Base-by-base conservation (phyloP, 2,329 filamentous ascomycete species). In the Exophiala sp. region DNA sequence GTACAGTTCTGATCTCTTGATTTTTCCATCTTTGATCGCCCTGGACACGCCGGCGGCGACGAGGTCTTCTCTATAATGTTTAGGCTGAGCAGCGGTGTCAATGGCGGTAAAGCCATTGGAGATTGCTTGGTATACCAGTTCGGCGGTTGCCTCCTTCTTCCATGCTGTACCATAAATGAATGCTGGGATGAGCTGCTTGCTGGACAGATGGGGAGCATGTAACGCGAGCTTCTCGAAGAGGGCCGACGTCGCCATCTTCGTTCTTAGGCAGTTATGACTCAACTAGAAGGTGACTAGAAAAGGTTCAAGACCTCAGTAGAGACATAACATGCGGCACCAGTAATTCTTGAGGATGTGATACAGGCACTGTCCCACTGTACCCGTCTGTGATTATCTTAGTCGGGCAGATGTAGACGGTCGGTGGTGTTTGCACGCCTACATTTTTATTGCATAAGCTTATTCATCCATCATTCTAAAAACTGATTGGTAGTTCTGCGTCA, bases 91-190 rank as follows among this genome's bases (percentile, higher is more conserved):
- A 8, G 86, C 86, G 0, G 87, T 91, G 63, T 93, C 87, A 52
- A 93, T 70, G 40, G 74, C 85, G 24, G 51, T 58, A 30, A 91
- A 93, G 3, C 87, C 86, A 38, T 78, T 70, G 38, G 73, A 73
- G 27, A 93, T 63, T 1, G 88, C 87, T 55, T 76, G 67, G 59
- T 83, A 79, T 18, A 93, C 86, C 2, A 91, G 73, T 47, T 78
- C 71, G 16, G 77, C 74, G 0, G 85, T 88, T 14, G 69, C 69
- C 1, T 83, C 80, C 61, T 84, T 83, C 66, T 93, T 93, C 86
- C 87, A 91, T n/a, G 87, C 87, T 2, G 87, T 91, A 44, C 87
- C 87, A 65, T 93, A 93, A 55, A 93, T 69, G 56, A 80, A 74
- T 2, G 68, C 63, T 2, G 72, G 71, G 10, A 60, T 39, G 16